Conservation (phyloP, 805 yeast genomes). For the Saccharomycopsis sp. region DNA sequence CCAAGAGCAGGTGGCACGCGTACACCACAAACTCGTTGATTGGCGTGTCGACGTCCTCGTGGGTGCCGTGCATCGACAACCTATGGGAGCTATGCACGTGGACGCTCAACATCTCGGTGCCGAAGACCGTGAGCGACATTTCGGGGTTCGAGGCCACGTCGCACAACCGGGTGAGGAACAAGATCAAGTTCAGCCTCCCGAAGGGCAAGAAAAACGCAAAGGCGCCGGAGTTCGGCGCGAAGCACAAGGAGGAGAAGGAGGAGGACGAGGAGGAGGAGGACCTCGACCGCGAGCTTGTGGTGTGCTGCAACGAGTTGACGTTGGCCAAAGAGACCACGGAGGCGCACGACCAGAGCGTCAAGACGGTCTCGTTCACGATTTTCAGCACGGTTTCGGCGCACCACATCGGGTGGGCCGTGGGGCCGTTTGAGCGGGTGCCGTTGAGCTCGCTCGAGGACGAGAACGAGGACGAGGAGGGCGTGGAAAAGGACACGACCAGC, state of each 20-base stretch:
- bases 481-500: slow-evolving; percentile 34
- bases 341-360: slow-evolving; percentile 66
- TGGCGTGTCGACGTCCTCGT: slow-evolving; percentile 81
- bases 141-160: slow-evolving; percentile 26
- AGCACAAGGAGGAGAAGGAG: slow-evolving; percentile 20
- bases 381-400: slow-evolving; percentile 88
- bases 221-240: slow-evolving; percentile 20
- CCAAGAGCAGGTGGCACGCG: slow-evolving; percentile 63
- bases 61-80: slow-evolving; percentile 96
- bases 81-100: slow-evolving; percentile 85
- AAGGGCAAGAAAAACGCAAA: slow-evolving; percentile 3
- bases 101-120: slow-evolving; percentile 83
- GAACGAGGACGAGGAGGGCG: slow-evolving; percentile 32
- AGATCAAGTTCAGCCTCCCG: slow-evolving; percentile 14
- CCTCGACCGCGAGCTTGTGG: slow-evolving; percentile 43
- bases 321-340: slow-evolving; percentile 68
- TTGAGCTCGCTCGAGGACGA: slow-evolving; percentile 31
- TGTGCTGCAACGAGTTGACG: slow-evolving; percentile 64
- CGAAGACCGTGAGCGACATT: slow-evolving; percentile 71
- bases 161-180: slow-evolving; percentile 8
- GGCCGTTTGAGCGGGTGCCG: slow-evolving; percentile 67
- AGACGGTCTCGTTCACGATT: slow-evolving; percentile 63
- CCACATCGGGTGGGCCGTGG: slow-evolving; percentile 92
- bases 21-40: slow-evolving; percentile 76
- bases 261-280: slow-evolving; percentile 30